Conservation (phyloP, 768 basidiomycete species). For the Rubroboletus satanas region DNA sequence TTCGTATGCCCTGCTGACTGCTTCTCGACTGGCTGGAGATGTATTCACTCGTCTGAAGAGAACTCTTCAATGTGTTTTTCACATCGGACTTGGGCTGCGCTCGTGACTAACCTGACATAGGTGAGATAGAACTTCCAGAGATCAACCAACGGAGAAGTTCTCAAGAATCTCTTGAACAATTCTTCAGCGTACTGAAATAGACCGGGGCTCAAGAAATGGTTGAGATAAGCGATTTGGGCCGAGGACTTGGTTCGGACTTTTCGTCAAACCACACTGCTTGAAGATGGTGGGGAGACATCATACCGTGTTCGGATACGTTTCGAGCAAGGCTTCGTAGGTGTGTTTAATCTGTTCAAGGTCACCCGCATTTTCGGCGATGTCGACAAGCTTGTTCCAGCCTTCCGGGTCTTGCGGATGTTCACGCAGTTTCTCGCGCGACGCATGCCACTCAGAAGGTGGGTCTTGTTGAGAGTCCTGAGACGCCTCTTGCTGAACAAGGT, state of each 20-base stretch:
- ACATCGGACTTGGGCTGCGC: slow-evolving; percentile 6
- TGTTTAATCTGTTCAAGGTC: slow-evolving; percentile 78
- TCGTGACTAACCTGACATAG: slow-evolving; percentile 74
- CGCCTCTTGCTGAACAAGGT: slow-evolving; percentile 21
- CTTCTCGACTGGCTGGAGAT: slow-evolving; percentile 66
- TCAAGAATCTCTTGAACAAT: slow-evolving; percentile 85
- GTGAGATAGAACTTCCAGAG: slow-evolving; percentile 92
- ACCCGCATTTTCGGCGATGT: slow-evolving; percentile 68
- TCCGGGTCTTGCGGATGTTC: slow-evolving; percentile 74
- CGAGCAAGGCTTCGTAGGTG: slow-evolving; percentile 78
- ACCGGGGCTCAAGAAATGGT: slow-evolving; percentile 63
- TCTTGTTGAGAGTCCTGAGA: slow-evolving; percentile 25
- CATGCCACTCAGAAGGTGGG: slow-evolving; percentile 65
- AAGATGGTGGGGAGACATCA: slow-evolving; percentile 37
- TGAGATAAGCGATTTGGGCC: slow-evolving; percentile 82
- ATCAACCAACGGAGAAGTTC: slow-evolving; percentile 81
- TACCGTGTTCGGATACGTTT: slow-evolving; percentile 90
- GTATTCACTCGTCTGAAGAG: slow-evolving; percentile 59
- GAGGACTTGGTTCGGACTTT: slow-evolving; percentile 50
- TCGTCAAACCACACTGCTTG: slow-evolving; percentile 23
- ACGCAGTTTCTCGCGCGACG: slow-evolving; percentile 54
- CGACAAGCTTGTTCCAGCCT: slow-evolving; percentile 72
- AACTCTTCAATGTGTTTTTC: slow-evolving; percentile 10
- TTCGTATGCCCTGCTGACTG: slow-evolving; percentile 86
- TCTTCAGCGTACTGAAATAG: slow-evolving; percentile 77